Evolutionary conservation across 2,329 filamentous ascomycete species (phyloP), one percentile per base, ranked within the genome.

Genomic region (Aspergillus sp.): DNA sequence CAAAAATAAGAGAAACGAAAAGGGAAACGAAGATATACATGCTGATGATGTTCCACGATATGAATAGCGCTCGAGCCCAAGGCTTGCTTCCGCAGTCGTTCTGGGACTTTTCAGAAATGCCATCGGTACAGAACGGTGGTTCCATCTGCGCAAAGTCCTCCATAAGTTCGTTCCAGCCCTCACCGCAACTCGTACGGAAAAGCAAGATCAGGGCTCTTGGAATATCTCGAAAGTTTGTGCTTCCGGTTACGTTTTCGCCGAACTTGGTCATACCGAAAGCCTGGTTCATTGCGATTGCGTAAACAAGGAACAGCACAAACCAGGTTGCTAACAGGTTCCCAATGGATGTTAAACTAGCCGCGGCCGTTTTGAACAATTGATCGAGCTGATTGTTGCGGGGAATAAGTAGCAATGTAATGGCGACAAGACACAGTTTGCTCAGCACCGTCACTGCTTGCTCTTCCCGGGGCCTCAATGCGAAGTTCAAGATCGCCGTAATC

Each of bases 21-120:
- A 99, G 79, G 70, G 93, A 97, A 70, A 98, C 93, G 70, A 99
- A 99, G 69, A 99, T 96, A 77, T 99, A 99, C 95, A 99, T 99
- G 89, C 93, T 98, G 75, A 99, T 84, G 68, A 99, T 93, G 79
- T 99, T 99, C 95, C 95, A 99, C 4, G 89, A 86, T 57, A 98
- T 92, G 79, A 99, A 99, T 9, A 99, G 81, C 34, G 87, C 86
- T 51, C 92, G 84, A 7, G 95, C 92, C 92, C 95, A 99, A 40
- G 86, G 84, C 51, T 87, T 84, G 76, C 93, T 96, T 58, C 95
- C 95, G 70, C 95, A 99, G 75, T 99, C 96, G 67, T 91, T 95
- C 42, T 90, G 79, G 68, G 92, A 93, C 74, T 96, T 97, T 40
- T 83, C 82, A 1, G 78, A 69, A 37, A 83, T 83, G 19, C 87